Evolutionary conservation across 2,329 filamentous ascomycete species (phyloP).

Genomic region (Verticillium longisporum): DNA sequence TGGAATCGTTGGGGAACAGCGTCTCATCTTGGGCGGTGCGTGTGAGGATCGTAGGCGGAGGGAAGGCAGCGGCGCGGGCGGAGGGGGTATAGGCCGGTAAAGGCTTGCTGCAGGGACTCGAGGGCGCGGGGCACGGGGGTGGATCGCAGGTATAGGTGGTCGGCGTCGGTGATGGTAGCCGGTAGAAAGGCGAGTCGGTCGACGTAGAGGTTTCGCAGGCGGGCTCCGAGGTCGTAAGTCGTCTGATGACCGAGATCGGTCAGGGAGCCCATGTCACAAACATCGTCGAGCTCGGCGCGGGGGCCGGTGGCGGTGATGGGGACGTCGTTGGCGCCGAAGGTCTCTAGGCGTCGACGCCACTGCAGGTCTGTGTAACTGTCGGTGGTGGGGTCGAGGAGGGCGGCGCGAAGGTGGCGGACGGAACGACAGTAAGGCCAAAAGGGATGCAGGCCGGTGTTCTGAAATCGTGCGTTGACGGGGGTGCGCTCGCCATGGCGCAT

Average conservation of each 20-base stretch:
- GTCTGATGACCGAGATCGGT: slow-evolving; percentile 70
- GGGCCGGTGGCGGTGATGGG: slow-evolving; percentile 64
- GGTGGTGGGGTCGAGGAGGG: slow-evolving; percentile 36
- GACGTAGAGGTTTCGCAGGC: slow-evolving; percentile 66
- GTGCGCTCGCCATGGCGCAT: slow-evolving; percentile 76
- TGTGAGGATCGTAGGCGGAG: slow-evolving; percentile 58
- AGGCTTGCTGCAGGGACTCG: slow-evolving; percentile 70
- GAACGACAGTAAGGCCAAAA: slow-evolving; percentile 90
- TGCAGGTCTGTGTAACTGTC: slow-evolving; percentile 38
- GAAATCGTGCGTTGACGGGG: slow-evolving; percentile 81
- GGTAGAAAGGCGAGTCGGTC: slow-evolving; percentile 70
- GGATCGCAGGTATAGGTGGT: slow-evolving; percentile 65
- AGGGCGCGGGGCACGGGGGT: slow-evolving; percentile 70
- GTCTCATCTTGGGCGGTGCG: slow-evolving; percentile 66
- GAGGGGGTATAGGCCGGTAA: slow-evolving; percentile 67
- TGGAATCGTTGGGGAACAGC: slow-evolving; percentile 67
- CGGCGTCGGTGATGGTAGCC: slow-evolving; percentile 36
- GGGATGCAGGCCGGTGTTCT: slow-evolving; percentile 60
- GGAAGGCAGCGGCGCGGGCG: slow-evolving; percentile 38
- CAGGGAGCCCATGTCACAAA: slow-evolving; percentile 75
- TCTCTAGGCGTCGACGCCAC: slow-evolving; percentile 72
- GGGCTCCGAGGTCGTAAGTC: slow-evolving; percentile 60
- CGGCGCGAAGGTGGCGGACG: slow-evolving; percentile 59
- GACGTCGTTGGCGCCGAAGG: slow-evolving; percentile 65
- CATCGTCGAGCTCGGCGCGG: slow-evolving; percentile 62